Base-by-base conservation (phyloP, 2,329 filamentous ascomycete genomes). In the Neofusicoccum ribis region DNA sequence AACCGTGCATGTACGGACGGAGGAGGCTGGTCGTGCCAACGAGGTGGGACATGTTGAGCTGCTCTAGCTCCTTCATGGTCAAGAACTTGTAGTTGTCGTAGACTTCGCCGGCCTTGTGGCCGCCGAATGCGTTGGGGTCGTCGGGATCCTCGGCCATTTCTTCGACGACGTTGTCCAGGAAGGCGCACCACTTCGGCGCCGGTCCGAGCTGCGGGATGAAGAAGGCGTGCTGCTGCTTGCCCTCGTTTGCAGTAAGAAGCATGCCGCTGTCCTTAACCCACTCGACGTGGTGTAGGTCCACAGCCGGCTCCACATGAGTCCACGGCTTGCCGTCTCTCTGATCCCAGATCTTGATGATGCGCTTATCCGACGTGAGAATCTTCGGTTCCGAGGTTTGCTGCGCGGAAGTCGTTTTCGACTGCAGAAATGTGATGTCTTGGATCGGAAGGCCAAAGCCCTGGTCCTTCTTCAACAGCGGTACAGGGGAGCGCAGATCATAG, bases 11-110 rank as follows among this genome's bases (percentile, higher is more conserved):
- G 76, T 99, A 99, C 49, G 95, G 95, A 50, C 94, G 86, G 46
- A 99, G 82, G 20, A 98, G 82, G 73, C 91, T 95, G 34, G 93
- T 96, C 71, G 92, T 93, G 69, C 94, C 94, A 65, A 99, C 86
- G 54, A 99, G 84, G 75, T 98, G 94, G 62, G 91, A 89, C 73
- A 99, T 79, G 75, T 92, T 96, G 69, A 99, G 86, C 41, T 89
- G 87, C 71, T 91, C 91, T 62, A 99, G 84, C 77, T 99, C 93
- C 49, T 91, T 88, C 67, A 92, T 78, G 1, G 94, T 97, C 74
- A 99, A 83, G 86, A 99, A 99, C 80, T 98, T 99, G 87, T 94
- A 98, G 79, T 99, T 98, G 80, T 99, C 95, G 82, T 99, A 99
- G 9, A 95, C 92, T 71, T 95, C 89, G 36, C 89, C 90, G 66